phyloP scores from a whole-genome alignment of 1,284 basidiomycete species.

The Sporisorium graminicola region DNA sequence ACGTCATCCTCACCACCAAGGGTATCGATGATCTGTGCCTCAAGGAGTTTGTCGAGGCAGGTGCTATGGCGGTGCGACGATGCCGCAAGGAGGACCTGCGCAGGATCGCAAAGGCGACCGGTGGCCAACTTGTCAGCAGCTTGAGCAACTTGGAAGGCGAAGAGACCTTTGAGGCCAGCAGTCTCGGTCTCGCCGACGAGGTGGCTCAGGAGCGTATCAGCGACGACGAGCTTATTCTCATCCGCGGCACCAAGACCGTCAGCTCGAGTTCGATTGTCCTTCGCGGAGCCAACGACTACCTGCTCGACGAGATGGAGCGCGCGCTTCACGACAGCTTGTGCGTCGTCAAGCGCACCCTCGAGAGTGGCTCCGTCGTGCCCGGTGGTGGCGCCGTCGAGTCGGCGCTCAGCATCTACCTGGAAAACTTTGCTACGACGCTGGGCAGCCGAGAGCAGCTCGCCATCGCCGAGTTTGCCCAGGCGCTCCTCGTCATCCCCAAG shows the following conservation, averaged over 20 bases:
- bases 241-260: slow-evolving; percentile 98
- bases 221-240: slow-evolving; percentile 97
- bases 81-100: slow-evolving; percentile 98
- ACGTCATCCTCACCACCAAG: slow-evolving; percentile 97
- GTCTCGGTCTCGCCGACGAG: slow-evolving; percentile 91
- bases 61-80: slow-evolving; percentile 97
- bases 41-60: slow-evolving; percentile 99
- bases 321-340: slow-evolving; percentile 94
- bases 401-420: slow-evolving; percentile 95
- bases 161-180: slow-evolving; percentile 93
- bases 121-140: slow-evolving; percentile 91
- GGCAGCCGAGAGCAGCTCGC: slow-evolving; percentile 98
- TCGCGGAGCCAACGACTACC: slow-evolving; percentile 98
- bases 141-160: slow-evolving; percentile 97
- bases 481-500: slow-evolving; percentile 92
- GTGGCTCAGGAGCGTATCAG: slow-evolving; percentile 96
- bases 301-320: slow-evolving; percentile 99
- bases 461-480: slow-evolving; percentile 96
- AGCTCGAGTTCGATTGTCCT: slow-evolving; percentile 92
- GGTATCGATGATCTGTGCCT: slow-evolving; percentile 98
- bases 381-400: slow-evolving; percentile 98
- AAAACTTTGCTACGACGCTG: slow-evolving; percentile 96
- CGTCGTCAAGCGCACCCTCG: slow-evolving; percentile 95
- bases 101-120: slow-evolving; percentile 96
- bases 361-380: slow-evolving; percentile 94